These are phyloP conservation scores for Polyrhizophydium stewartii DNA, from an alignment of 371 early-diverging fungal genomes.

Conservation along the genomic window DNA sequence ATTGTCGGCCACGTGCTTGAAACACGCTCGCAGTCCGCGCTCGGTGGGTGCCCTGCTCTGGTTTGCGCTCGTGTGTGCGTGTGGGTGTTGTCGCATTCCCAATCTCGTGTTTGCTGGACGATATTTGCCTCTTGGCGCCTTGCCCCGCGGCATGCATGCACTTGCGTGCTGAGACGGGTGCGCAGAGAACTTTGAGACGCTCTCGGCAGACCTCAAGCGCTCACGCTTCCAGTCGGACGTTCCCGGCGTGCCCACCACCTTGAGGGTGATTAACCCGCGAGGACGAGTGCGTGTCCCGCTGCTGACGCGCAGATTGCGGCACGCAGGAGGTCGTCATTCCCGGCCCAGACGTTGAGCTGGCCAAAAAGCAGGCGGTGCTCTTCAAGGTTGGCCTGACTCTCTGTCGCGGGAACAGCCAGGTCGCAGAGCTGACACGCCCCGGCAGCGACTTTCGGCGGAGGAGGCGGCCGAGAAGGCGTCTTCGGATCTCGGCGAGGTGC, in stretches of 20 bases:
- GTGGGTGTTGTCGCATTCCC: too few relatives aligned
- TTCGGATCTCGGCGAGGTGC: conserved; percentile 41
- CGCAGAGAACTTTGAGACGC: conserved; percentile 37
- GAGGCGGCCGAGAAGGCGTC: conserved; percentile 7
- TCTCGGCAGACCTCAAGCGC: conserved; percentile 38
- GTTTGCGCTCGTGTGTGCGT: too few relatives aligned
- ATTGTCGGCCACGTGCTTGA: conserved; percentile 39
- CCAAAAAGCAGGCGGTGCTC: neutral
- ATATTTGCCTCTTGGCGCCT: neutral
- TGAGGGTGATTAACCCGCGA: conserved; percentile 15
- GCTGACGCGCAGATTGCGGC: neutral
- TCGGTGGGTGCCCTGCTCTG: conserved; percentile 18
- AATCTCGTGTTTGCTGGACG: neutral
- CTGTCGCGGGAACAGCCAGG: conserved; percentile 1
- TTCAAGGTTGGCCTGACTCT: neutral
- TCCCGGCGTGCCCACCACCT: conserved; percentile 21
- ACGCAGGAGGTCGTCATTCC: neutral
- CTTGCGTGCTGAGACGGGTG: too few relatives aligned
- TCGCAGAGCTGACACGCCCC: neutral
- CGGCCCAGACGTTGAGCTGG: neutral
- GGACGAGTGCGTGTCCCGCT: neutral
- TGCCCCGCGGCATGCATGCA: too few relatives aligned
- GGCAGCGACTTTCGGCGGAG: neutral
- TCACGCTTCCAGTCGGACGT: conserved; percentile 28
- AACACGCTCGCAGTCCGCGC: conserved; percentile 27